Base-by-base conservation (phyloP, 352 stramenopile species). In the Blastocystis sp. region DNA sequence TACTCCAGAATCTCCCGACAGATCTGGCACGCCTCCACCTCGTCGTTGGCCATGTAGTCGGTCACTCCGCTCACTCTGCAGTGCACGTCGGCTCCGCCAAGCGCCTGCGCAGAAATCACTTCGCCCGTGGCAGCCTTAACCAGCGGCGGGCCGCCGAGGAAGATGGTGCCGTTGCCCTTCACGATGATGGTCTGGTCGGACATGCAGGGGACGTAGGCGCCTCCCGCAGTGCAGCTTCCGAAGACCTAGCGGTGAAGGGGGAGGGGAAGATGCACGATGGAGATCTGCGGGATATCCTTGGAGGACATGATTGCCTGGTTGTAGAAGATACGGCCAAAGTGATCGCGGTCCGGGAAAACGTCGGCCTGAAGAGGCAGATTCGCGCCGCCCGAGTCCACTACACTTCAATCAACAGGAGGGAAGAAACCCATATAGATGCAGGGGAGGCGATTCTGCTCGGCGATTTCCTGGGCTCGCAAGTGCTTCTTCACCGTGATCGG, bases 401-500 rank as follows among this genome's bases (percentile, higher is more conserved):
- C 17, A 87, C 7, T 9, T 34, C 43, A 60, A 14, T 59, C 11
- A 76, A 70, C 6, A 76, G 4, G 24, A 52, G 59, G 3, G 21
- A 97, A 90, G 98, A 95, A 6, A 98, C 95, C 77, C 71, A 99
- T 90, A 90, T 98, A 98, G 52, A 98, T 93, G 87, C 97, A 99
- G 1, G 97, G 96, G 60, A 99, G 90, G 34, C 93, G 90, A 90
- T 98, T 98, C 82, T 98, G 93, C 89, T 92, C 89, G 0, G 97
- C 97, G 89, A 99, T 98, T 89, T 98, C 95, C 87, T 93, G 91
- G 43, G 91, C 91, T 28, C 91, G 81, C 28, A 97, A 69, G 89
- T 97, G 94, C 89, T 99, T 98, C 92, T 98, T 98, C 54, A 98
- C 96, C 1, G 96, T 98, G 89, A 99, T 94, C 0, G 96, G 96